Evolutionary conservation across 78 protist genomes (phyloP).

Genomic region (Tieghemostelium lacteum): DNA sequence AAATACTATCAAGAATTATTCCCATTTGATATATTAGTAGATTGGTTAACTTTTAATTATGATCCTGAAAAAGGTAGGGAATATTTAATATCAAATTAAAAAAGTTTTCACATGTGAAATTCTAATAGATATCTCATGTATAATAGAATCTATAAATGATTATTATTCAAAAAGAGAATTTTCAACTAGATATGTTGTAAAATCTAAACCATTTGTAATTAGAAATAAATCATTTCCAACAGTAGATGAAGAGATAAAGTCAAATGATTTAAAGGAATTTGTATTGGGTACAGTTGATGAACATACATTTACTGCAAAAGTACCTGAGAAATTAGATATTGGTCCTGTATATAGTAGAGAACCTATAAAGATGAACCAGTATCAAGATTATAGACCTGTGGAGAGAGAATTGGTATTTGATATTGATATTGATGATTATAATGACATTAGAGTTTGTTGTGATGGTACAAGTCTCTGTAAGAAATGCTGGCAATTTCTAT

Average conservation of each 20-base stretch:
- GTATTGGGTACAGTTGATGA: background rate
- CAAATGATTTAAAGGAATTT: background rate
- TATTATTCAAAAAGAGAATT: slow-evolving; percentile 52
- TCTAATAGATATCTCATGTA: background rate
- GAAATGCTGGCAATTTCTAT: slow-evolving; percentile 96
- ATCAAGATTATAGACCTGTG: slow-evolving; percentile 10
- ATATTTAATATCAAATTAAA: too few species aligned
- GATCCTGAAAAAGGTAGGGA: background rate
- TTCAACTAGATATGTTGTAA: background rate
- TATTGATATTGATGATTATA: slow-evolving; percentile 99
- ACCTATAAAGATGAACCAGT: background rate
- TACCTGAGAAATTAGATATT: slow-evolving; percentile 47
- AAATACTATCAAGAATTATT: too few species aligned
- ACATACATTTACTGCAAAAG: background rate
- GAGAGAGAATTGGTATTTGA: slow-evolving; percentile 96
- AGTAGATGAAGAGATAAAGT: background rate
- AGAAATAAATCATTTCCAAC: slow-evolving; percentile 46
- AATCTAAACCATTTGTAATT: background rate
- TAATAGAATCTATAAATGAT: background rate
- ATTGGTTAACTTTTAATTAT: slow-evolving; percentile 51
- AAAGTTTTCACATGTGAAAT: background rate
- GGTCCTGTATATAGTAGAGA: slow-evolving; percentile 43
- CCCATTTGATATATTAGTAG: slow-evolving; percentile 48
- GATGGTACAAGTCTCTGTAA: slow-evolving; percentile 76
- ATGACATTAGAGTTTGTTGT: slow-evolving; percentile 92